Evolutionary conservation across 306 rosid genomes (phyloP), one percentile per base, ranked within the genome.

Genomic region (Sesbania bispinosa): DNA sequence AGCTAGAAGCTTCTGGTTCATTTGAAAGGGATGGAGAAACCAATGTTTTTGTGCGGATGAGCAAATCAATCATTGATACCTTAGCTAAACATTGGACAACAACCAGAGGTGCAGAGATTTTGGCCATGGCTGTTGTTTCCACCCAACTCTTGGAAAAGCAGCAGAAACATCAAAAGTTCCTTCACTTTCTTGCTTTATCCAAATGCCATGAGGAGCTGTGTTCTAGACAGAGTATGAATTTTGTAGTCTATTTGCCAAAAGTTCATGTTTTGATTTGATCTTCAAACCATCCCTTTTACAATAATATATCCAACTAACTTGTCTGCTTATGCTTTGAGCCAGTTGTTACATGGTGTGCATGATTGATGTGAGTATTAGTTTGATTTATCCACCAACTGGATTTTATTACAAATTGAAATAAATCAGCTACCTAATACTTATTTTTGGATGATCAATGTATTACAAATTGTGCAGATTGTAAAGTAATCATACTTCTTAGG

Each of bases 71-170:
- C 58, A 53, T 90, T 63, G 97, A 94, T 76, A 89, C 97, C 69
- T 86, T 94, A 82, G 98, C 98, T 39, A 94, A 94, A 82, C 98
- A 94, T 77, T 94, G 98, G 98, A 94, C 98, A 65, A 90, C 96
- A 76, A 94, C 94, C 33, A 83, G 97, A 79, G 98, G 96, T 73
- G 98, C 97, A 18, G 97, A 94, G 92, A 87, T 94, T 90, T 76
- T 94, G 87, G 87, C 97, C 39, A 87, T 90, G 98, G 88, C 95
- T 55, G 84, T 85, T 67, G 92, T 94, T 62, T 87, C 89, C n/a
- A 67, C 88, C 82, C 98, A 93, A 77, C 96, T 93, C 69, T 41
- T 81, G 65, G 98, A 93, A 77, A 93, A 93, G 78, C 96, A 89
- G 77, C 92, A 87, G 85, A 93, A 89, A 69, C 98, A 85, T 77